Conservation (phyloP, 139 green algal genomes). For the Trebouxia sp. region DNA sequence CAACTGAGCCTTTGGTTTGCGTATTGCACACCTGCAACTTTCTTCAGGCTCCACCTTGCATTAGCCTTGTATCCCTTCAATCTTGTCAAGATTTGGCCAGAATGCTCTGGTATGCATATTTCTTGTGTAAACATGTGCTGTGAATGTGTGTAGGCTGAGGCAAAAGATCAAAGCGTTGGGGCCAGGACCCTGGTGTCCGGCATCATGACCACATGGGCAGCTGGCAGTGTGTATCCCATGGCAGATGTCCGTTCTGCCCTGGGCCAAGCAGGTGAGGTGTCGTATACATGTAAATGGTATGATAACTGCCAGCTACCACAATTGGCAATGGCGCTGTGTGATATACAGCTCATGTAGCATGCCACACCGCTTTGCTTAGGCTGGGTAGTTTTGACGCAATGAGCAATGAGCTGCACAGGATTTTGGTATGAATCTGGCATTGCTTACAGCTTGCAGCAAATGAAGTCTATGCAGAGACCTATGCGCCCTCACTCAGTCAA, state of each 20-base stretch:
- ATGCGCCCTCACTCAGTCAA: no score
- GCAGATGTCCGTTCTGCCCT: conserved; percentile 51
- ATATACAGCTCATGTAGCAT: no score
- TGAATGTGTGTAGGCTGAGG: conserved; percentile 27
- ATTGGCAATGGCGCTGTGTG: background rate
- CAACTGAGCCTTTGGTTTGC: background rate
- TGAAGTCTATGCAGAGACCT: background rate
- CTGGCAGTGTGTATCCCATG: conserved; percentile 21
- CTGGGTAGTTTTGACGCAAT: no score
- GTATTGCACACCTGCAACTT: background rate
- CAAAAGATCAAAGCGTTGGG: background rate
- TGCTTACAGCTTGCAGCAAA: background rate
- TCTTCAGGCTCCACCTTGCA: no score
- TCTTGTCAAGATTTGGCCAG: no score
- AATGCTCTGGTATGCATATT: no score
- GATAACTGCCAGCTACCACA: background rate
- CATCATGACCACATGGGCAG: conserved; percentile 41
- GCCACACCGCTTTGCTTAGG: no score
- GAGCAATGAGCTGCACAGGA: no score
- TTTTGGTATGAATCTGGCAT: background rate
- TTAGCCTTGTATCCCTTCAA: no score
- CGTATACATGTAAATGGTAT: background rate
- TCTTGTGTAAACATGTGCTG: background rate
- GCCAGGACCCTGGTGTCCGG: conserved; percentile 45
- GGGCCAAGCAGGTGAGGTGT: conserved; percentile 53